A percentile compares a stretch with the other conserved stretches of the same genome.
Conservation (phyloP, 108 stramenopile species). For the Pseudonitzschia multiseries region DNA sequence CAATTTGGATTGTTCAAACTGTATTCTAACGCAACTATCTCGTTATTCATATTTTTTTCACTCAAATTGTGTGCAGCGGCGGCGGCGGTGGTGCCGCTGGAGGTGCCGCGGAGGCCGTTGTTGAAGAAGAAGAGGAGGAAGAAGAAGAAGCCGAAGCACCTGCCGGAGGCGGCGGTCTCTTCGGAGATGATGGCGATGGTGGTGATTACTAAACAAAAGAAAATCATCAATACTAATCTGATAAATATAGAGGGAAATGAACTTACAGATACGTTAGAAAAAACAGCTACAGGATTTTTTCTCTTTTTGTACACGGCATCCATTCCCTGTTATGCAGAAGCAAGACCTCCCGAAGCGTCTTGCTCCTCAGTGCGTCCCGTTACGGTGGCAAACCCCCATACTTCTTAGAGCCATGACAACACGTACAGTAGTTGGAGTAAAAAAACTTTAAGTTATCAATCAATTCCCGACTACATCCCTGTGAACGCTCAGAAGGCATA, state of each 20-base stretch:
- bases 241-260: background rate
- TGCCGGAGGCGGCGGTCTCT: constrained; percentile 81
- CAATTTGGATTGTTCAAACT: too few relatives aligned
- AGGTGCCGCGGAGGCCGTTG: constrained; percentile 46
- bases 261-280: background rate
- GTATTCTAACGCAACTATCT: background rate
- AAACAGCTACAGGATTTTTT: background rate
- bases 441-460: too few relatives aligned
- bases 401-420: too few relatives aligned
- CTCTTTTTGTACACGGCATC: background rate
- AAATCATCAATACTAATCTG: background rate
- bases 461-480: background rate
- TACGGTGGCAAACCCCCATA: too few relatives aligned
- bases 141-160: constrained; percentile 59
- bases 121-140: constrained; percentile 46
- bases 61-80: constrained; percentile 25
- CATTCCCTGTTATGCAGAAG: background rate
- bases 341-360: background rate
- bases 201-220: constrained; percentile 33
- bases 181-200: constrained; percentile 45
- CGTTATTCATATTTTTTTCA: background rate
- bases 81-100: constrained; percentile 49
- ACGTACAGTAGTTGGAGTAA: too few relatives aligned
- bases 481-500: background rate
- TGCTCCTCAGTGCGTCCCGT: background rate